Conservation (phyloP, 805 yeast genomes). For the Saccharomycopsis microspora region DNA sequence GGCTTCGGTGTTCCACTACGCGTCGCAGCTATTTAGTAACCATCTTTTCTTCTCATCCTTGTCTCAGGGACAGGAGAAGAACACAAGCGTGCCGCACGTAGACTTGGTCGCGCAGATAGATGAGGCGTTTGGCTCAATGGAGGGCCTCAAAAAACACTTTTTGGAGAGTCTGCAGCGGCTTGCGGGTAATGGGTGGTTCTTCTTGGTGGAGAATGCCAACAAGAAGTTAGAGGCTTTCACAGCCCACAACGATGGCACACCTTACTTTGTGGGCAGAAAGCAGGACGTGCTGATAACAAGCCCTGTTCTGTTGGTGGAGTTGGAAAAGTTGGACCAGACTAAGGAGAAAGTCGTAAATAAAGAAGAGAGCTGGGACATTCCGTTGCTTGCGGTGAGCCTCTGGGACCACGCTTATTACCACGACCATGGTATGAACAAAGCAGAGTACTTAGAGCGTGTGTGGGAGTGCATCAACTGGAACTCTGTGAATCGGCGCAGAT, state of each 20-base stretch:
- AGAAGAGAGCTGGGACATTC: constrained; percentile 53
- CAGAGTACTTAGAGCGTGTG: constrained; percentile 57
- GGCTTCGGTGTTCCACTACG: constrained; percentile 70
- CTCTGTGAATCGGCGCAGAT: constrained; percentile 40
- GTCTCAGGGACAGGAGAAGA: constrained; percentile 17
- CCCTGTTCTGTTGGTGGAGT: constrained; percentile 47
- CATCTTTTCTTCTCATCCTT: constrained; percentile 69
- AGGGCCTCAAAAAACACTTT: constrained; percentile 39
- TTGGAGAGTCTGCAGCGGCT: constrained; percentile 34
- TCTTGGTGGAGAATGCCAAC: constrained; percentile 52
- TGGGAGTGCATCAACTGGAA: constrained; percentile 83
- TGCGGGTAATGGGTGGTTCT: constrained; percentile 58
- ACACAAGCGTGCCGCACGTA: constrained; percentile 26
- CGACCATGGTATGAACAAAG: constrained; percentile 71
- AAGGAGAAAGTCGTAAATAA: constrained; percentile 28
- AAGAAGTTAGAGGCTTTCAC: constrained; percentile 44
- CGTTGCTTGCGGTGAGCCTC: constrained; percentile 64
- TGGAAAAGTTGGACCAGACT: constrained; percentile 27
- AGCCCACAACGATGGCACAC: constrained; percentile 69
- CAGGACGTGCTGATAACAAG: constrained; percentile 72
- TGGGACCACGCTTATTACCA: constrained; percentile 86
- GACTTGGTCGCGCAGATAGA: constrained; percentile 26
- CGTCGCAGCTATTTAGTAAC: constrained; percentile 87
- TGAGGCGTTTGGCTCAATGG: constrained; percentile 32
- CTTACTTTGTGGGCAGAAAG: constrained; percentile 56